Evolutionary conservation across 371 early-diverging fungal genomes (phyloP).

Genomic region (Apophysomyces variabilis): DNA sequence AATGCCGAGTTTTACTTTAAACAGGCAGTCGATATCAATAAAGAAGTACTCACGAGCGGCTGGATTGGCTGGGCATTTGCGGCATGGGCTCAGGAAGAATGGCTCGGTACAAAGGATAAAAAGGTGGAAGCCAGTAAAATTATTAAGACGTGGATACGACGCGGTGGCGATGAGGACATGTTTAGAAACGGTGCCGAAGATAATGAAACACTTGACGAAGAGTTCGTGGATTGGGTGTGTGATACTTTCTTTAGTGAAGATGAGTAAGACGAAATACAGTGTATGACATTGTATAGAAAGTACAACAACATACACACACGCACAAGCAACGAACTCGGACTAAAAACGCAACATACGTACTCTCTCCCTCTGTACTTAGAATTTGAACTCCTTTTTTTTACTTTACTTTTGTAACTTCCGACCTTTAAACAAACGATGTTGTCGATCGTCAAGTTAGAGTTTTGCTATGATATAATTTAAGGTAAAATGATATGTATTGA

Average conservation of each 20-base stretch:
- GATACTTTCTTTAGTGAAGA: conserved; percentile 35
- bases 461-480: too few species aligned
- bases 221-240: conserved; percentile 43
- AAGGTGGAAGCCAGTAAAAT: conserved; percentile 39
- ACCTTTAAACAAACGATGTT: too few species aligned
- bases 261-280: conserved; percentile 18
- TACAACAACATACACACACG: too few species aligned
- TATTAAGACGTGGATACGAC: conserved; percentile 42
- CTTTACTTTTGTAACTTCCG: too few species aligned
- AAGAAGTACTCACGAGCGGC: conserved; percentile 40
- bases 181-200: conserved; percentile 44
- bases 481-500: too few species aligned
- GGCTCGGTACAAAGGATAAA: conserved; percentile 33
- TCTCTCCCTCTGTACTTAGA: too few species aligned
- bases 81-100: conserved; percentile 46
- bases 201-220: conserved; percentile 38
- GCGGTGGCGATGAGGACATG: conserved; percentile 38
- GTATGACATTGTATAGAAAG: too few species aligned
- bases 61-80: conserved; percentile 49
- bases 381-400: too few species aligned
- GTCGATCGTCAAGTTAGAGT: too few species aligned
- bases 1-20: conserved; percentile 57
- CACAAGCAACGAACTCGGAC: too few species aligned
- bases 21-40: conserved; percentile 44
- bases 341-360: too few species aligned